phyloP scores from a whole-genome alignment of 2,329 filamentous ascomycete genomes.

The Capronia americana region DNA sequence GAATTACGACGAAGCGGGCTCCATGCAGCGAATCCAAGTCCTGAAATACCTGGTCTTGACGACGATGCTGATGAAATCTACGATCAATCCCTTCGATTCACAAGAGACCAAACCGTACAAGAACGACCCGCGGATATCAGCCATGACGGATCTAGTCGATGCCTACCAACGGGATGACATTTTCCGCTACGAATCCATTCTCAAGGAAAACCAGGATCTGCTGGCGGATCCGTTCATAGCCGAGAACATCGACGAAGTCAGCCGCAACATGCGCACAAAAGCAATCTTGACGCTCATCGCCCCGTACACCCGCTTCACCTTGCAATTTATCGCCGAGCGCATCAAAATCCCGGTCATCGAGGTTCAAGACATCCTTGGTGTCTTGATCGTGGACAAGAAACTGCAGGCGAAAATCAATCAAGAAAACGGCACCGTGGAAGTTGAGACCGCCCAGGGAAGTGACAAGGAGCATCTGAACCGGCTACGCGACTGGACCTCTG shows the following conservation, averaged over 20 bases:
- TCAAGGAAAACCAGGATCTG: slow-evolving; percentile 86
- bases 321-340: slow-evolving; percentile 84
- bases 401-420: slow-evolving; percentile 90
- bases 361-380: slow-evolving; percentile 94
- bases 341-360: slow-evolving; percentile 85
- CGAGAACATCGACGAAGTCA: slow-evolving; percentile 99
- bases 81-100: slow-evolving; percentile 98
- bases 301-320: slow-evolving; percentile 90
- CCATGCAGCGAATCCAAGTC: slow-evolving; percentile 93
- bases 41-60: slow-evolving; percentile 95
- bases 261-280: slow-evolving; percentile 96
- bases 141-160: slow-evolving; percentile 96
- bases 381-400: slow-evolving; percentile 88
- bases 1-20: slow-evolving; percentile 98
- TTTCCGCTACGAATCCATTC: slow-evolving; percentile 83
- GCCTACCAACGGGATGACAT: slow-evolving; percentile 97
- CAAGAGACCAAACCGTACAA: slow-evolving; percentile 99
- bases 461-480: slow-evolving; percentile 72
- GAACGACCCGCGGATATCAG: slow-evolving; percentile 90
- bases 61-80: slow-evolving; percentile 97
- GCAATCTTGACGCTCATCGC: slow-evolving; percentile 91
- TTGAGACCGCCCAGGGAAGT: slow-evolving; percentile 66
- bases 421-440: slow-evolving; percentile 80
- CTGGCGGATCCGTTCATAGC: slow-evolving; percentile 93
- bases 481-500: slow-evolving; percentile 73